Percentiles rank a stretch among this genome's conserved stretches.
Evolutionary conservation across 495 filamentous ascomycete species (phyloP).

Genomic region (Cercophora samala): DNA sequence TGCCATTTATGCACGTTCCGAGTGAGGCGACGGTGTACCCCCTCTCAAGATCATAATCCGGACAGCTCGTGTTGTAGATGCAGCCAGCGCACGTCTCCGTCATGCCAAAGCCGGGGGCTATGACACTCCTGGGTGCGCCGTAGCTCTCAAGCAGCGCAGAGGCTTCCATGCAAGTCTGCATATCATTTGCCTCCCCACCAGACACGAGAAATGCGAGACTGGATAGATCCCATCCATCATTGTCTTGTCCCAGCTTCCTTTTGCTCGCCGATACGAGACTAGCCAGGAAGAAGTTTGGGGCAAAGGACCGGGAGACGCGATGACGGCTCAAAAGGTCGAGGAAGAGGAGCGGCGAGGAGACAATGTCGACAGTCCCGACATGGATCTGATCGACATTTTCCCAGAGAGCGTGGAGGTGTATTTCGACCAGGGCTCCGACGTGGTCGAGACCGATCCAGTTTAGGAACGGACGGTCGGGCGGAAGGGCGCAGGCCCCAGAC

Average conservation of each 20-base stretch:
- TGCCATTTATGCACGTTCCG: slow-evolving; percentile 39
- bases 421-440: slow-evolving; percentile 50
- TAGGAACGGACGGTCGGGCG: slow-evolving; percentile 36
- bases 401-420: slow-evolving; percentile 48
- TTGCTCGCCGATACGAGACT: slow-evolving; percentile 16
- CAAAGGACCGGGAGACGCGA: slow-evolving; percentile 47
- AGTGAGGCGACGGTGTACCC: slow-evolving; percentile 29
- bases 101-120: slow-evolving; percentile 54
- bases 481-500: slow-evolving; percentile 8
- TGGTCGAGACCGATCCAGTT: slow-evolving; percentile 56
- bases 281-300: slow-evolving; percentile 56
- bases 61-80: slow-evolving; percentile 36
- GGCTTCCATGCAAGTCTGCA: slow-evolving; percentile 27
- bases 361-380: slow-evolving; percentile 39
- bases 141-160: slow-evolving; percentile 31
- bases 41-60: slow-evolving; percentile 30
- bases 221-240: background rate
- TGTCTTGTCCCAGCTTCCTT: background rate
- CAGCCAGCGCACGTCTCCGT: slow-evolving; percentile 54
- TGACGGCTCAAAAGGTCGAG: slow-evolving; percentile 43
- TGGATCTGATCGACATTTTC: slow-evolving; percentile 48
- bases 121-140: slow-evolving; percentile 38
- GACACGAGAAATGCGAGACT: slow-evolving; percentile 11
- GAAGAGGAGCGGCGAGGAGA: slow-evolving; percentile 41
- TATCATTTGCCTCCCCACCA: slow-evolving; percentile 31